Evolutionary conservation across 2,329 filamentous ascomycete genomes (phyloP), one percentile per base, ranked within the genome.

Genomic region (Aspergillus ibericus): DNA sequence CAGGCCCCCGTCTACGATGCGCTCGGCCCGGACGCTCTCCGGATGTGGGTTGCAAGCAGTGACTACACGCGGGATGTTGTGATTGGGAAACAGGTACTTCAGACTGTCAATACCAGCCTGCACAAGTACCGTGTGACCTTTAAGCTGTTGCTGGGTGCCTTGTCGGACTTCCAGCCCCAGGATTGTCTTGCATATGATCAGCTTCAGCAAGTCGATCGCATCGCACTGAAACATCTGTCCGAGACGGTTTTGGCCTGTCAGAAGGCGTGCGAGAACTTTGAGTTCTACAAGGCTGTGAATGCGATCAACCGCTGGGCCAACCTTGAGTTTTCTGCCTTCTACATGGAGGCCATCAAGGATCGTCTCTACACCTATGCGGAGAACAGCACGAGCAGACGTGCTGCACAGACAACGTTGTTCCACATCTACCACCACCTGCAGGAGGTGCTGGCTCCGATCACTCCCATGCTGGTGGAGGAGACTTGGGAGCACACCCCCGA

Each of bases 271-370:
- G 76, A 83, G 35, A 84, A 84, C 25, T 89, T 91, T 70, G 91
- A 96, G 70, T 97, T 96, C 75, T 88, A 92, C 82, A 90, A 87
- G 74, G 93, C 84, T 12, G 80, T 92, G 5, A 85, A 82, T 59
- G 77, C 83, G 4, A 82, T 98, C 63, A 96, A 93, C 74, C 85
- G 85, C 62, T 97, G 93, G 88, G 83, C 96, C 59, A 86, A 87
- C 56, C 86, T 83, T 22, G 91, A 97, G 65, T 82, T 99, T 22
- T 97, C 92, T 0, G 89, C 93, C 0, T 96, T 97, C 74, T 99
- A 98, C 74, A 86, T 99, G 58, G 95, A 99, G 75, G 87, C 90
- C 0, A 82, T 93, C 67, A 99, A 99, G 75, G 95, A 99, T 69
- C 83, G 91, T 3, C 81, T 98, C 1, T 99, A 99, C 78, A 95